phyloP scores from a whole-genome alignment of 495 filamentous ascomycete species.

The Penicillium maclennaniae region DNA sequence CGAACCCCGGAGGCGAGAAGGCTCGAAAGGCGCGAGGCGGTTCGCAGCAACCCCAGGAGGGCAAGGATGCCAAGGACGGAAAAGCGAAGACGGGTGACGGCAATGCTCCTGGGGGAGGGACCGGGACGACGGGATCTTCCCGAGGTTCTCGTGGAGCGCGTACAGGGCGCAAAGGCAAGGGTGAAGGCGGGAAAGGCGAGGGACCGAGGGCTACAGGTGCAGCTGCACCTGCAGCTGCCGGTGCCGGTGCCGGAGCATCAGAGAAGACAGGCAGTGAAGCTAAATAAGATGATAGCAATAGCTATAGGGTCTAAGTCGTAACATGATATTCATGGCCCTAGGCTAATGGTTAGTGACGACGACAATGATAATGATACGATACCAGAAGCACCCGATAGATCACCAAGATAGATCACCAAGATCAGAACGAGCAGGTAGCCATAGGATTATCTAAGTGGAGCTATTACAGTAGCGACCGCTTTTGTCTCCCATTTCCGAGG shows the following conservation, averaged over 20 bases:
- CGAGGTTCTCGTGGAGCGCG: conserved; percentile 37
- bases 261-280: conserved; percentile 19
- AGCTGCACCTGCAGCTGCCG: conserved; percentile 7
- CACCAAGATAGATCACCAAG: too few species aligned
- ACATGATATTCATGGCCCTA: background rate
- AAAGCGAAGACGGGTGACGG: conserved; percentile 5
- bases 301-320: background rate
- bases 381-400: too few species aligned
- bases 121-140: conserved; percentile 25
- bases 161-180: conserved; percentile 24
- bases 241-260: conserved; percentile 3
- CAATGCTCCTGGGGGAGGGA: background rate
- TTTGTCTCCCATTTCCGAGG: too few species aligned
- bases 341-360: background rate
- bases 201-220: conserved; percentile 18
- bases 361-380: too few species aligned
- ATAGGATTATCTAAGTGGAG: too few species aligned
- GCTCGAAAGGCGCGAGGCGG: conserved; percentile 41
- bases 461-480: too few species aligned
- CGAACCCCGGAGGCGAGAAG: conserved; percentile 36
- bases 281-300: conserved; percentile 2
- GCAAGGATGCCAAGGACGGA: conserved; percentile 2
- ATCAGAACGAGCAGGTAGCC: too few species aligned
- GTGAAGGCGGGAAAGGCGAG: background rate
- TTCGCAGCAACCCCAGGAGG: conserved; percentile 13